phyloP scores from a whole-genome alignment of 306 rosid species.

The Carpinus viminea region DNA sequence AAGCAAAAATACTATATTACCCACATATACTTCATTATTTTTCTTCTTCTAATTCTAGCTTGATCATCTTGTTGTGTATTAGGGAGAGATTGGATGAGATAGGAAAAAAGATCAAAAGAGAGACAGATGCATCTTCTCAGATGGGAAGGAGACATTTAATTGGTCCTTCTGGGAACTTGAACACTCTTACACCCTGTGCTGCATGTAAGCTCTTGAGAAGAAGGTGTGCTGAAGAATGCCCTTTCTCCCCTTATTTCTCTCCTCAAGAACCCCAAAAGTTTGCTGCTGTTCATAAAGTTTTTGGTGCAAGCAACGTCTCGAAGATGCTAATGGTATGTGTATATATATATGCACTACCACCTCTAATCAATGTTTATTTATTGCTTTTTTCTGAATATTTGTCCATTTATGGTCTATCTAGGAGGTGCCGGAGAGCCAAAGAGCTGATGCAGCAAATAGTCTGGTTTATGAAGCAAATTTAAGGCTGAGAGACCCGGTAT shows the following conservation, averaged over 20 bases:
- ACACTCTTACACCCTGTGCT: slow-evolving; percentile 88
- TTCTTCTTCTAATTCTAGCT: slow-evolving; percentile 3
- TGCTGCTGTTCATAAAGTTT: slow-evolving; percentile 85
- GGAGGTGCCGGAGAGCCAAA: slow-evolving; percentile 80
- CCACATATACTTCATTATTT: neutral
- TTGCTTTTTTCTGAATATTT: slow-evolving; percentile 1
- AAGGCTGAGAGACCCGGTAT: slow-evolving; percentile 84
- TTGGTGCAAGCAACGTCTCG: slow-evolving; percentile 98
- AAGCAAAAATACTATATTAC: neutral
- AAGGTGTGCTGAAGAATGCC: slow-evolving; percentile 91
- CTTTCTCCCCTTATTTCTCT: slow-evolving; percentile 91
- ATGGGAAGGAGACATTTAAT: slow-evolving; percentile 60
- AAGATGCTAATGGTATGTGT: slow-evolving; percentile 69
- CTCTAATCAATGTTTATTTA: neutral
- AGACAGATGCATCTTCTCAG: slow-evolving; percentile 40
- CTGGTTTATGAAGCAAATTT: slow-evolving; percentile 84
- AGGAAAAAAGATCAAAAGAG: slow-evolving; percentile 44
- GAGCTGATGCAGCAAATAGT: slow-evolving; percentile 88
- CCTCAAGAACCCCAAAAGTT: slow-evolving; percentile 91
- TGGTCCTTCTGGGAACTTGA: slow-evolving; percentile 60
- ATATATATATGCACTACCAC: neutral
- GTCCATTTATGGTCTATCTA: slow-evolving; percentile 13
- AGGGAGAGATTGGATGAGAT: slow-evolving; percentile 69
- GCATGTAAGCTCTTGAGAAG: slow-evolving; percentile 95
- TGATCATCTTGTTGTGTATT: slow-evolving; percentile 17